Evolutionary conservation across 225 moss, liverwort and hornwort species (phyloP).

Genomic region (Anthoceros angustus): DNA sequence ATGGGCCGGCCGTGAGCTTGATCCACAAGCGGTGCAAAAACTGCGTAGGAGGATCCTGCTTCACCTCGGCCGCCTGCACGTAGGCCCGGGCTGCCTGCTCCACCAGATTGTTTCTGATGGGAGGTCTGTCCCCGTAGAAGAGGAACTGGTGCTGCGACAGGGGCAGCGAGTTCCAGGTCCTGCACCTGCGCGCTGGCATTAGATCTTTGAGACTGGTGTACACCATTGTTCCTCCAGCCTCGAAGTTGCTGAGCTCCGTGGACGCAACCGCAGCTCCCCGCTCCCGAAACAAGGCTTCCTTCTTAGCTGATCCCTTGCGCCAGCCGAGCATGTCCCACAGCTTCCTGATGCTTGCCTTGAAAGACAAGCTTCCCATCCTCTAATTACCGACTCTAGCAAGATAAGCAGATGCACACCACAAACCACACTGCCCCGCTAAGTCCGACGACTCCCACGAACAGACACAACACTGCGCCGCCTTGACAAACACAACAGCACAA

Average conservation of each 20-base stretch:
- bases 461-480: no score
- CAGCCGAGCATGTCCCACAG: background rate
- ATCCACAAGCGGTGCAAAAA: background rate
- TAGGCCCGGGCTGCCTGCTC: background rate
- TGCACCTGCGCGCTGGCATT: background rate
- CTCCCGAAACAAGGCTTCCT: background rate
- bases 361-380: background rate
- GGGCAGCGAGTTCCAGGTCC: background rate
- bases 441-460: background rate
- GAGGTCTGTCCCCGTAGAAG: background rate
- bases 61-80: background rate
- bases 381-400: background rate
- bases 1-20: background rate
- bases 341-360: background rate
- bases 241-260: background rate
- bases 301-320: background rate
- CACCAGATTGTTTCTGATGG: background rate
- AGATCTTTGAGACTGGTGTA: conserved; percentile 1
- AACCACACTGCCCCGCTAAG: background rate
- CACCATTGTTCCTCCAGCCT: background rate
- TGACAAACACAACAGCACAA: no score
- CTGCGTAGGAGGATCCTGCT: background rate
- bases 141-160: background rate
- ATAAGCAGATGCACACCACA: background rate
- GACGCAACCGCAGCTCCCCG: background rate